A percentile compares a stretch with the other conserved stretches of the same genome.
phyloP scores from a whole-genome alignment of 768 basidiomycete species.

The Sistotremastrum suecicum region DNA sequence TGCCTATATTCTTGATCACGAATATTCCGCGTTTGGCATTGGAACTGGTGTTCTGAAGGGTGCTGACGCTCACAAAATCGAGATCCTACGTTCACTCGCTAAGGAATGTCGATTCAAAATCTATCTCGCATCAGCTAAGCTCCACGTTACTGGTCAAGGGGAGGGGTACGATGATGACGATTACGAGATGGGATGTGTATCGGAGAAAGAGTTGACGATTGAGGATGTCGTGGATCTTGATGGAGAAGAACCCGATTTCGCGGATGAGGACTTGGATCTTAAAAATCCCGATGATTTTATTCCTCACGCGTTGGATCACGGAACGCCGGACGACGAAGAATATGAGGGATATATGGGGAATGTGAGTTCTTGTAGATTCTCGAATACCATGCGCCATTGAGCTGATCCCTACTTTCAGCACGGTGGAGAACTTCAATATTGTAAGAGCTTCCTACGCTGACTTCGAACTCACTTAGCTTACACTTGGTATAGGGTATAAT shows the following conservation, averaged over 20 bases:
- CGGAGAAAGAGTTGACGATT: slow-evolving; percentile 10
- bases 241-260: background rate
- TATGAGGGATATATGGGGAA: slow-evolving; percentile 30
- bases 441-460: slow-evolving; percentile 6
- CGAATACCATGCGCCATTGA: slow-evolving; percentile 14
- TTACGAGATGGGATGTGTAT: background rate
- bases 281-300: slow-evolving; percentile 15
- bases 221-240: slow-evolving; percentile 16
- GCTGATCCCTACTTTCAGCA: too few species aligned
- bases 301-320: slow-evolving; percentile 21
- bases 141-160: slow-evolving; percentile 10
- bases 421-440: slow-evolving; percentile 11
- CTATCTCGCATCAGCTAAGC: slow-evolving; percentile 22
- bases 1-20: slow-evolving; percentile 21
- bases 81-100: slow-evolving; percentile 18
- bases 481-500: slow-evolving; percentile 12
- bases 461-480: background rate
- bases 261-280: slow-evolving; percentile 8
- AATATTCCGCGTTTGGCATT: slow-evolving; percentile 18
- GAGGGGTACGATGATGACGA: too few species aligned
- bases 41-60: slow-evolving; percentile 22
- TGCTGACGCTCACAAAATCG: slow-evolving; percentile 21
- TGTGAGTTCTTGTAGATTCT: slow-evolving; percentile 13
- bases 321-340: slow-evolving; percentile 20
- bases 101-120: slow-evolving; percentile 21